Base-by-base conservation (phyloP, 768 basidiomycete genomes). In the Neoboletus subvelutipes region DNA sequence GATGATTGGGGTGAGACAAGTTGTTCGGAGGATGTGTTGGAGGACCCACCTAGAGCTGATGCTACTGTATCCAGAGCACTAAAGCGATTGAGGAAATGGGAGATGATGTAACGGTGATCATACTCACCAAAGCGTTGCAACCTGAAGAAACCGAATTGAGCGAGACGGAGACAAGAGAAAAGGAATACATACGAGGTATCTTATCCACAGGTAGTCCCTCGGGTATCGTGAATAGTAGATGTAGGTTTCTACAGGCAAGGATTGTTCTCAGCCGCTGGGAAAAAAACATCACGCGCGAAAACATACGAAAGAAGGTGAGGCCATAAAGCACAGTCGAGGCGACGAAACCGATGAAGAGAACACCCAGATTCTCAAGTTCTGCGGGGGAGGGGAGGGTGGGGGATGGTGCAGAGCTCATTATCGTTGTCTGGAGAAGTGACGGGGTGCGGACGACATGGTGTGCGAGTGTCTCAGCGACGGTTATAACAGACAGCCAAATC, bases 291-390 rank as follows among this genome's bases (percentile, higher is more conserved):
- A 9, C 4, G 3, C 18, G 13, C 18, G 4, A 45, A n/a, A 22
- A 63, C 70, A 8, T 50, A 68, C 71, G 72, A 58, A 72, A 72
- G 54, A 72, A 73, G 28, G 72, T 72, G 36, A 72, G 60, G 33
- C 71, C 72, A n/a, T 72, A 74, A 15, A 72, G 55, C 1, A 69
- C 55, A 2, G 63, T 66, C 6, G 71, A 54, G 7, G 55, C 53
- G 11, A 67, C 61, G 43, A 72, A 72, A 5, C 72, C 71, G 24
- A 66, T 5, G 47, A 71, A 72, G 37, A 72, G 50, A 20, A 60
- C 54, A 24, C 58, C 50, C 29, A 72, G 45, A 15, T 67, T 74
- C 55, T 71, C 65, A 9, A 60, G 18, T 55, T 68, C 71, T 28
- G 56, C 49, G 5, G 53, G 13, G 34, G 72, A 64, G 2, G 63